Conservation (phyloP, 441 rosid genomes). For the Corymbia calophylla region DNA sequence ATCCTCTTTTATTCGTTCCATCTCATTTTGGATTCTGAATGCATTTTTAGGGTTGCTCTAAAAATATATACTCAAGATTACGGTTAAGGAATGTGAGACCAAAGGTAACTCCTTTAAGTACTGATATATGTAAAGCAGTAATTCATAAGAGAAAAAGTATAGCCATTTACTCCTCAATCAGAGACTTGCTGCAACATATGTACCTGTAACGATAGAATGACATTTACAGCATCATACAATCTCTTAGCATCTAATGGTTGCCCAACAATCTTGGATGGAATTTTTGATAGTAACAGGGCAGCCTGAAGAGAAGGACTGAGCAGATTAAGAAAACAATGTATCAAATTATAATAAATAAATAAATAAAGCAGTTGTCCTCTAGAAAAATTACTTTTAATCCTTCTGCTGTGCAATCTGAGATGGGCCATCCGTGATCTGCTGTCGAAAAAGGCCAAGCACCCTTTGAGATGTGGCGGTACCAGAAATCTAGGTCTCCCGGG, state of each 20-base stretch:
- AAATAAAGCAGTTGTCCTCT: background rate
- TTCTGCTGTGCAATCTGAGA: constrained; percentile 97
- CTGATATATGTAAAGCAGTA: background rate
- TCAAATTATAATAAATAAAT: background rate
- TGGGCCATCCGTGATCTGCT: constrained; percentile 96
- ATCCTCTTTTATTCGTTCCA: background rate
- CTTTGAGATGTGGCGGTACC: constrained; percentile 96
- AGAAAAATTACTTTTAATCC: constrained; percentile 69
- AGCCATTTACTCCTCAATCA: background rate
- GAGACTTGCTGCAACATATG: background rate
- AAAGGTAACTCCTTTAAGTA: background rate
- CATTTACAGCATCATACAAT: constrained; percentile 80
- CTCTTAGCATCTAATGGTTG: constrained; percentile 50
- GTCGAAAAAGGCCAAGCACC: constrained; percentile 99
- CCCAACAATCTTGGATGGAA: constrained; percentile 70
- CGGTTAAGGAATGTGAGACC: background rate
- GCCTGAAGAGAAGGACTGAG: constrained; percentile 31
- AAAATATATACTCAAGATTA: background rate
- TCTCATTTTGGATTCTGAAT: background rate
- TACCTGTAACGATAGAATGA: constrained; percentile 89
- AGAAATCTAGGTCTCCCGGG: constrained; percentile 68
- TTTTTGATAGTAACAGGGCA: constrained; percentile 57
- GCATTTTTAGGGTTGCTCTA: background rate
- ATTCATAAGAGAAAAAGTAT: background rate
- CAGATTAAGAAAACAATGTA: constrained; percentile 3